phyloP scores from a whole-genome alignment of 2,329 filamentous ascomycete species.

The Diatrype stigma region DNA sequence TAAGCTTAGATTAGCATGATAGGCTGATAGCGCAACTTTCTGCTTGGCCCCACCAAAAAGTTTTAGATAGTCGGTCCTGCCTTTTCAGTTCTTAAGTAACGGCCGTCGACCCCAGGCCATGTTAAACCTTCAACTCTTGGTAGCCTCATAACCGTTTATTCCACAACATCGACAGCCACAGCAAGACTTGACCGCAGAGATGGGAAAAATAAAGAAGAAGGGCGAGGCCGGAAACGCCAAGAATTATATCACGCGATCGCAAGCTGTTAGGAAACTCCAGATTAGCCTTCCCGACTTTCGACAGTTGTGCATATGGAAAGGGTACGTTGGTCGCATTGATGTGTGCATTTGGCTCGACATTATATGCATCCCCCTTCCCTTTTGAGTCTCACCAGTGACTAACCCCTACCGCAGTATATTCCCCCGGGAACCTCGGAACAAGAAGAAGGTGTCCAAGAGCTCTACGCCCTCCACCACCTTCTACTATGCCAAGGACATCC shows the following conservation, averaged over 20 bases:
- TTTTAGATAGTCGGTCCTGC: too few relatives aligned
- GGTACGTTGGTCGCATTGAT: constrained; percentile 30
- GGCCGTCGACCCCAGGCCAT: too few relatives aligned
- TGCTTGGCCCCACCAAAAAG: not conserved
- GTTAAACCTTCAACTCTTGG: too few relatives aligned
- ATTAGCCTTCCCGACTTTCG: constrained; percentile 96
- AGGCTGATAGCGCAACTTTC: not conserved
- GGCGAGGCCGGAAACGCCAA: constrained; percentile 88
- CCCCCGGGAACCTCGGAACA: constrained; percentile 91
- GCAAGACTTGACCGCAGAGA: constrained; percentile 30
- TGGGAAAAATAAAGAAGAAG: constrained; percentile 88
- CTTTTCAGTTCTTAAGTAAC: too few relatives aligned
- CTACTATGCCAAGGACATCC: constrained; percentile 89
- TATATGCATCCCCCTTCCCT: too few relatives aligned
- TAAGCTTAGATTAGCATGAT: too few relatives aligned
- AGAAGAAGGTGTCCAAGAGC: constrained; percentile 93
- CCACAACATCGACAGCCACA: too few relatives aligned
- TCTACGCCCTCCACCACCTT: constrained; percentile 90
- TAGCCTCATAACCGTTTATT: too few relatives aligned
- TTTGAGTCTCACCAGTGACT: too few relatives aligned
- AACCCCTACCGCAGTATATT: constrained; percentile 69
- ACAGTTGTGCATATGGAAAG: constrained; percentile 99
- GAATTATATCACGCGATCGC: constrained; percentile 96
- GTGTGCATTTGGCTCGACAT: too few relatives aligned
- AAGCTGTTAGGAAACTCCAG: constrained; percentile 96